These are phyloP conservation scores for Colletotrichum destructivum DNA, from an alignment of 2,329 filamentous ascomycete genomes.

Conservation along the genomic window DNA sequence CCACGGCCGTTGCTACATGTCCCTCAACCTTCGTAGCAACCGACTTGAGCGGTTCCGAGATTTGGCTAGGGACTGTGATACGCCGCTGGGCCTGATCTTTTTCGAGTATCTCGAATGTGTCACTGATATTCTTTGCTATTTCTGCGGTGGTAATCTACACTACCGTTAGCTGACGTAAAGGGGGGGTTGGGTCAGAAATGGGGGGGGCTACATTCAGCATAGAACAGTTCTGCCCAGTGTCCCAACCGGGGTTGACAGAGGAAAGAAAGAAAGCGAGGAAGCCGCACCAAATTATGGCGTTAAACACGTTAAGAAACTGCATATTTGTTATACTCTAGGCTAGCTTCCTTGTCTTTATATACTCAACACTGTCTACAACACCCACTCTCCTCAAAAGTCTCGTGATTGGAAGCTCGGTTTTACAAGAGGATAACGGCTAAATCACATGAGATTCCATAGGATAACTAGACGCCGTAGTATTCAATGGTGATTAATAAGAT, in stretches of 20 bases:
- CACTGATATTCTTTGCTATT: background rate
- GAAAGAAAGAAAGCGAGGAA: background rate
- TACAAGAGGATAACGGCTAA: too few species aligned
- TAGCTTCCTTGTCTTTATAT: background rate
- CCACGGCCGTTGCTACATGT: slow-evolving; percentile 5
- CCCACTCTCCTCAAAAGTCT: too few species aligned
- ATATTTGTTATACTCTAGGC: background rate
- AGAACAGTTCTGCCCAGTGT: background rate
- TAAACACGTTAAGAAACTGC: background rate
- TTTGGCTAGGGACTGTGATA: background rate
- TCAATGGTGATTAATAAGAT: background rate
- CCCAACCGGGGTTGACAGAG: background rate
- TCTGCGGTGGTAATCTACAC: slow-evolving; percentile 4
- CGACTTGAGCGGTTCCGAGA: background rate
- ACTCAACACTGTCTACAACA: background rate
- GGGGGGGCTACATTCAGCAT: background rate
- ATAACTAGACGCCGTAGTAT: background rate
- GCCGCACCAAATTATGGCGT: background rate
- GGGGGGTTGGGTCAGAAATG: background rate
- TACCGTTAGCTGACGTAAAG: background rate
- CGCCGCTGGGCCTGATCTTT: background rate
- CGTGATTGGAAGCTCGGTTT: too few species aligned
- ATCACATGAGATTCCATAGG: too few species aligned
- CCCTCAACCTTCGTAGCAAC: background rate
- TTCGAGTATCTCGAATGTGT: background rate